phyloP scores from a whole-genome alignment of 2,329 filamentous ascomycete genomes.

The Tolypocladium ophioglossoides region DNA sequence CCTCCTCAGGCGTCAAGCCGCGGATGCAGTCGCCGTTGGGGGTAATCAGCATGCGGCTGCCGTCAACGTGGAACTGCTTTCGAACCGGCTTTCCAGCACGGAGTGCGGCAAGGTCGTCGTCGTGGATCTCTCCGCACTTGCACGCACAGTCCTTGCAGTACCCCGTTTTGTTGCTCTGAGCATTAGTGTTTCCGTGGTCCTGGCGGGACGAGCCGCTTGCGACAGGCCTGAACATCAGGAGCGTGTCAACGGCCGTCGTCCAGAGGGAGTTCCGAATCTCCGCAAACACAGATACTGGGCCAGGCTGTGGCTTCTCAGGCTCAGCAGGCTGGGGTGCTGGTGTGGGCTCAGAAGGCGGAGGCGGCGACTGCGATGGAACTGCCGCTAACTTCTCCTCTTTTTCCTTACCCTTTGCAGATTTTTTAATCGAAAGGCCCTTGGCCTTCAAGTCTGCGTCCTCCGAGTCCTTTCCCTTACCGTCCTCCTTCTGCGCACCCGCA shows the following conservation, averaged over 20 bases:
- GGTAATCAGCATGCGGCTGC: conserved; percentile 60
- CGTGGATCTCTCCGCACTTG: conserved; percentile 29
- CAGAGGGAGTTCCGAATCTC: conserved; percentile 23
- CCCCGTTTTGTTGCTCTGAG: conserved; percentile 12
- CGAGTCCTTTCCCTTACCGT: conserved; percentile 2
- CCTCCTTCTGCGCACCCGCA: not conserved
- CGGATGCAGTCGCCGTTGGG: conserved; percentile 69
- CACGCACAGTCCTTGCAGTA: conserved; percentile 26
- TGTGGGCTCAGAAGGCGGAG: conserved; percentile 8
- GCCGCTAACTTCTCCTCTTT: conserved; percentile 1
- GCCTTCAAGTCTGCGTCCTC: conserved; percentile 13
- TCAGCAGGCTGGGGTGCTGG: conserved; percentile 9
- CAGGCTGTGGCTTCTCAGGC: conserved; percentile 18
- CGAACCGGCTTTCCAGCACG: conserved; percentile 47
- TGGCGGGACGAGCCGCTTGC: conserved; percentile 16
- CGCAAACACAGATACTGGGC: conserved; percentile 22
- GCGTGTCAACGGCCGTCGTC: conserved; percentile 21
- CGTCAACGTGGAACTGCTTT: conserved; percentile 47
- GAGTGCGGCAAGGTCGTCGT: conserved; percentile 43
- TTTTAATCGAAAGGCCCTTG: conserved; percentile 19
- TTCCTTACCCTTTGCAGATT: conserved; percentile 17
- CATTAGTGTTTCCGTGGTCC: conserved; percentile 12
- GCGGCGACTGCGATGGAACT: conserved; percentile 5
- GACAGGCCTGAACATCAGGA: conserved; percentile 27
- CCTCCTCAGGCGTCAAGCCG: conserved; percentile 57